A percentile compares a stretch with the other conserved stretches of the same genome.
Conservation (phyloP, 1,284 basidiomycete genomes). For the Heterobasidion parviporum region DNA sequence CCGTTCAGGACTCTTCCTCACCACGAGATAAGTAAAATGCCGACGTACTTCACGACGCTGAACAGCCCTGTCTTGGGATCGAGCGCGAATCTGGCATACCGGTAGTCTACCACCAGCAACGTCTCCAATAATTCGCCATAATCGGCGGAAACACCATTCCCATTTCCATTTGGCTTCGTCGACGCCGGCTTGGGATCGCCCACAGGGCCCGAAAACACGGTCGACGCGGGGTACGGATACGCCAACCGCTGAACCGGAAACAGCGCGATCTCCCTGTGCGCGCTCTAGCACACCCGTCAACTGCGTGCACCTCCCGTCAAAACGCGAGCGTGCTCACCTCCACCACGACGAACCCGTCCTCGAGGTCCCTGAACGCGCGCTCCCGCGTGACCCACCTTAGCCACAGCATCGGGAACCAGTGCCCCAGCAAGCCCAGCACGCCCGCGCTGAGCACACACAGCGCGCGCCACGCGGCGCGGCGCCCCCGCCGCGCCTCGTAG, state of each 20-base stretch:
- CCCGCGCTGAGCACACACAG: constrained; percentile 72
- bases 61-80: constrained; percentile 84
- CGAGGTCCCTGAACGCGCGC: constrained; percentile 72
- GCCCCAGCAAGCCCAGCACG: constrained; percentile 73
- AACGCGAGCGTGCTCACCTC: constrained; percentile 54
- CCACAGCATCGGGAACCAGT: constrained; percentile 93
- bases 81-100: constrained; percentile 87
- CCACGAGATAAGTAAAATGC: neutral
- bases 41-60: constrained; percentile 65
- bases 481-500: constrained; percentile 67
- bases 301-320: constrained; percentile 3
- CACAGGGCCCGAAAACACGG: constrained; percentile 52
- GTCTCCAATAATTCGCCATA: constrained; percentile 31
- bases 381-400: constrained; percentile 82
- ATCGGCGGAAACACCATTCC: constrained; percentile 11
- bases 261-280: constrained; percentile 74
- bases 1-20: neutral
- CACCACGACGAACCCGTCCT: constrained; percentile 75
- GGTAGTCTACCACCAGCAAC: constrained; percentile 67
- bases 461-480: constrained; percentile 65
- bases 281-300: constrained; percentile 44
- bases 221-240: constrained; percentile 74
- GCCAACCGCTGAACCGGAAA: constrained; percentile 59
- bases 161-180: constrained; percentile 7
- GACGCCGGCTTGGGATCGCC: neutral